These are phyloP conservation scores for Edaphochlamys debaryana DNA, from an alignment of 139 green algal genomes.

Conservation along the genomic window DNA sequence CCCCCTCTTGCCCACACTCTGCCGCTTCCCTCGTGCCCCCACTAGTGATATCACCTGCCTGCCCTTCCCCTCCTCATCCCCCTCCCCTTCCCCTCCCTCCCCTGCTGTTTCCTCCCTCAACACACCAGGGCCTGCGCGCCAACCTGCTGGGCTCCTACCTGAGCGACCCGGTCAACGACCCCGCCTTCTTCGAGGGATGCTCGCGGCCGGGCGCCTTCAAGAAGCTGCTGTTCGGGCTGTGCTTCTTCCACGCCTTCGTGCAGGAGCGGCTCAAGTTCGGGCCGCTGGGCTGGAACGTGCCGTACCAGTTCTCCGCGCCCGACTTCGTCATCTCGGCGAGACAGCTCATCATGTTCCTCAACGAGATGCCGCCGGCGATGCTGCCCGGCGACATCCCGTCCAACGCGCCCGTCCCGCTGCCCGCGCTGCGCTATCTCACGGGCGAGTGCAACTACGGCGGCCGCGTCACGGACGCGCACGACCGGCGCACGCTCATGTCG, in stretches of 20 bases:
- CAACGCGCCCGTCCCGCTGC: slow-evolving; percentile 39
- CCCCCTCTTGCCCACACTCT: no score
- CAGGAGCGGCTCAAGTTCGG: slow-evolving; percentile 85
- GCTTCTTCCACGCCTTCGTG: slow-evolving; percentile 73
- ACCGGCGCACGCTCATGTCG: slow-evolving; percentile 73
- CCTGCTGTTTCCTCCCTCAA: no score
- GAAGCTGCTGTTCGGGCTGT: slow-evolving; percentile 71
- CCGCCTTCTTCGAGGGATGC: slow-evolving; percentile 64
- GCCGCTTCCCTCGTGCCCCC: no score
- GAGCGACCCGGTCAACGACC: slow-evolving; percentile 66
- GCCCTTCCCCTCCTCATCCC: no score
- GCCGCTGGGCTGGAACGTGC: slow-evolving; percentile 85
- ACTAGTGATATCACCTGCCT: no score
- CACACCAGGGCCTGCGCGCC: slow-evolving; percentile 66
- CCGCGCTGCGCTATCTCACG: slow-evolving; percentile 67
- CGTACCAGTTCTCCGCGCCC: slow-evolving; percentile 77
- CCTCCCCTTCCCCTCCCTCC: no score
- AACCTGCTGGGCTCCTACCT: slow-evolving; percentile 71
- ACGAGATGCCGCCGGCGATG: slow-evolving; percentile 60
- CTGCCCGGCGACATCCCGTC: slow-evolving; percentile 20
- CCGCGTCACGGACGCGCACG: slow-evolving; percentile 81
- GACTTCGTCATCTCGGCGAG: slow-evolving; percentile 78
- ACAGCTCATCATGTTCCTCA: slow-evolving; percentile 85
- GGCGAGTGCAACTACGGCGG: slow-evolving; percentile 86
- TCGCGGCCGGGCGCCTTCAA: slow-evolving; percentile 49